Evolutionary conservation across 2,329 filamentous ascomycete genomes (phyloP).

Genomic region (Geoglossum cookeanum): DNA sequence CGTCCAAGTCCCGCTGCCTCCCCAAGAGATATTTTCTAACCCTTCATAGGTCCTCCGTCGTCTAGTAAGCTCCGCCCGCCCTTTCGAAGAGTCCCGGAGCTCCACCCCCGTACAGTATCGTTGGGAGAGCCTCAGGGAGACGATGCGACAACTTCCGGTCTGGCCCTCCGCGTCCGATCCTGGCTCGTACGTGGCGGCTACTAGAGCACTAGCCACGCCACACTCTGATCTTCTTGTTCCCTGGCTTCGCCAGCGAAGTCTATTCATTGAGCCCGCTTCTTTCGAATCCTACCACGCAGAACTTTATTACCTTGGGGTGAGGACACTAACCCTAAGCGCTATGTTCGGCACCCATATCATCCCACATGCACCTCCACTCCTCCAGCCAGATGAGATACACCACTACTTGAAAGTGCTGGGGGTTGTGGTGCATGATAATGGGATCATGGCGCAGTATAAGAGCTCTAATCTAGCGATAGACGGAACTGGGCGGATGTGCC

Average conservation of each 20-base stretch:
- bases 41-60: neutral
- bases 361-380: neutral
- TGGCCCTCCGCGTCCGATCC: neutral
- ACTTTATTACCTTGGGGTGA: neutral
- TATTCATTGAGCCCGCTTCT: neutral
- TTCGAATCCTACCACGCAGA: neutral
- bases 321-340: too few species aligned
- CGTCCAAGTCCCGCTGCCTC: neutral
- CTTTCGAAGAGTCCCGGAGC: too few species aligned
- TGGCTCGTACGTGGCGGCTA: constrained; percentile 7
- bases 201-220: constrained; percentile 3
- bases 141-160: constrained; percentile 5
- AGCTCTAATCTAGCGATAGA: constrained; percentile 5
- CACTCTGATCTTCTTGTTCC: neutral
- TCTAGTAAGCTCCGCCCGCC: neutral
- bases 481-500: constrained; percentile 8
- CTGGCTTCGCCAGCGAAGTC: neutral
- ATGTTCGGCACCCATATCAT: neutral
- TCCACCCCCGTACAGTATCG: too few species aligned
- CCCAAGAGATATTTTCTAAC: neutral
- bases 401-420: neutral
- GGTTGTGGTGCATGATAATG: neutral
- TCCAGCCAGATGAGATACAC: neutral
- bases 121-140: too few species aligned
- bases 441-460: neutral